Evolutionary conservation across 108 stramenopile genomes (phyloP).

Genomic region (Epithemia pelagica): DNA sequence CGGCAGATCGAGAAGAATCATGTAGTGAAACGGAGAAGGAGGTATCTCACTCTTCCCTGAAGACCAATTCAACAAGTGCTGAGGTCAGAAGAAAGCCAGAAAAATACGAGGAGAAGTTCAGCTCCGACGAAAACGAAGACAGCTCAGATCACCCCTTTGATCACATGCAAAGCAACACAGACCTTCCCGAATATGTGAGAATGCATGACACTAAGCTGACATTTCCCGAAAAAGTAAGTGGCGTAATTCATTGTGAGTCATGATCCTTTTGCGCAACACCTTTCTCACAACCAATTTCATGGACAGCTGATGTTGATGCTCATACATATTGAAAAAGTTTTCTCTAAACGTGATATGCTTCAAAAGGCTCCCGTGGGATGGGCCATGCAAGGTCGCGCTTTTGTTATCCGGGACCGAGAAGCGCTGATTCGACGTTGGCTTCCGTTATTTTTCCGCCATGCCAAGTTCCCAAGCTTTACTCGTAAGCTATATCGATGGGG

Average conservation of each 20-base stretch:
- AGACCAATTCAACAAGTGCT: too few species aligned
- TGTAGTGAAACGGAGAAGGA: too few species aligned
- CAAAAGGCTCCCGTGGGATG: neutral
- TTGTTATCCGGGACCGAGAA: conserved; percentile 29
- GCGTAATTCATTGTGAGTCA: neutral
- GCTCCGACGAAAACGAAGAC: too few species aligned
- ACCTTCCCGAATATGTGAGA: conserved; percentile 6
- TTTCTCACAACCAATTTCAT: neutral
- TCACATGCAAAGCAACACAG: neutral
- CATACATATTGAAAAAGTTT: conserved; percentile 5
- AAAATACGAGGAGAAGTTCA: too few species aligned
- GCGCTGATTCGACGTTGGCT: conserved; percentile 20
- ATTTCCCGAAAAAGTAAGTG: conserved; percentile 14
- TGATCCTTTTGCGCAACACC: neutral
- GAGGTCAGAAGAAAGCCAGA: too few species aligned
- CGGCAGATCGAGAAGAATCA: too few species aligned
- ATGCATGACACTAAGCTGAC: conserved; percentile 4
- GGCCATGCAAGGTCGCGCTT: conserved; percentile 19
- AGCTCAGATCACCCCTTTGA: neutral
- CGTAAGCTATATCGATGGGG: conserved; percentile 50
- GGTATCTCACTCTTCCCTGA: too few species aligned
- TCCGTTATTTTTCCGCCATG: conserved; percentile 44
- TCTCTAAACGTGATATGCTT: neutral
- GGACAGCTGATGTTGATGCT: conserved; percentile 12
- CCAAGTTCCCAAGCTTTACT: conserved; percentile 44